Evolutionary conservation across 1,284 basidiomycete species (phyloP), one percentile per base, ranked within the genome.

Genomic region (Moesziomyces parantarcticus): DNA sequence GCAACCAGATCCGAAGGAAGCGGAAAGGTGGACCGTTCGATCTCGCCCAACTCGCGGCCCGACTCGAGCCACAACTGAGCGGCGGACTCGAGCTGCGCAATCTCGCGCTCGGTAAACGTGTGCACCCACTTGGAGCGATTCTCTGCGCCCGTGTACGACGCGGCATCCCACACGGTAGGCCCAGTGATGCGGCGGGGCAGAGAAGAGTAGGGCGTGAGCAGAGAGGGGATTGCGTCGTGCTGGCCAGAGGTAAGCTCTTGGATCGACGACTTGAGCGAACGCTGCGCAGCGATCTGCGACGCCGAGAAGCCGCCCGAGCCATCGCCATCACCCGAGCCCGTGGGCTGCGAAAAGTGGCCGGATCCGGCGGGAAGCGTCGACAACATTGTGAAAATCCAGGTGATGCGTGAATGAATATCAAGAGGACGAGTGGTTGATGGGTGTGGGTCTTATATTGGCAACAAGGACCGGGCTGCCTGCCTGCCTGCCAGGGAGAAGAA

Each of bases 161-260:
- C 72, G 0, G 79, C 77, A 16, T 79, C 69, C 79, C 78, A 80
- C 4, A 80, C 67, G 2, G 77, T 78, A 6, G 43, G 70, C 52
- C 54, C 85, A 3, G 71, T 75, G 56, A 85, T 76, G 44, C 83
- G 52, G 61, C 79, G 78, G 18, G 85, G 85, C 53, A 85, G 83
- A 9, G 73, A 50, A 0, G 60, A 44, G 75, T 85, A 85, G 0
- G 84, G 78, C 4, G 70, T 76, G 21, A 80, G 46, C 22, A 73
- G 64, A 6, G 57, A 50, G 5, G 68, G 49, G 26, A 69, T 60
- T 39, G 66, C 70, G 25, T 80, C 79, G 64, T 80, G 75, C 61
- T 80, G 79, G 18, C 79, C 79, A 0, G 77, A 80, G 14, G 79
- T 80, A 25, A 80, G 76, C 45, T 79, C 73, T 39, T 75, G 62